Base-by-base conservation (phyloP, 306 rosid genomes). In the Lithocarpus polystachyus region DNA sequence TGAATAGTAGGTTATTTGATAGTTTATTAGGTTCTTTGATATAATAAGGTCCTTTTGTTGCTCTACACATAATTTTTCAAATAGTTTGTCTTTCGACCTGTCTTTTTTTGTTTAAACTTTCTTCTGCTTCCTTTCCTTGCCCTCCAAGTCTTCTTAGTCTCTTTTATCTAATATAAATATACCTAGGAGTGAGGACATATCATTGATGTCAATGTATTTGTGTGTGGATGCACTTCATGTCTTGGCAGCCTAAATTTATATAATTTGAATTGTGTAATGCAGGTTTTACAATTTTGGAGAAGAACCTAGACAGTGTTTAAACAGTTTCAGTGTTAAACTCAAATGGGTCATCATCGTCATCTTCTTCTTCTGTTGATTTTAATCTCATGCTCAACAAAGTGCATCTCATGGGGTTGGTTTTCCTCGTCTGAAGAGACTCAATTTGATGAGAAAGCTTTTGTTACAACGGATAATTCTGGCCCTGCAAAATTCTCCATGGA, bases 331-430 rank as follows among this genome's bases (percentile, higher is more conserved):
- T 59, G 70, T 52, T 26, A 72, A 68, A 14, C 56, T 82, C 54
- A 77, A 17, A 92, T 92, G 94, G 84, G 67, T 28, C 18, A 33
- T 35, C 60, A 57, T 55, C 57, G 3, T 45, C 75, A 0, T 33
- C 59, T 40, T 35, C 55, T 82, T 37, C 45, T 37, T 37, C 0
- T 37, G 71, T 53, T 88, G 15, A 19, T 87, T 56, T 22, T 90
- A 24, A 22, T 80, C 12, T 84, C 73, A 18, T 61, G 74, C 40
- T 68, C 59, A 1, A 75, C 68, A 6, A 80, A 57, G 57, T 80
- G 87, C 35, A 85, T 87, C n/a, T 86, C 97, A 22, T 90, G 94
- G 94, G 78, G 87, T 45, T 92, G 94, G 94, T 90, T 83, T 68
- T 83, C 89, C 55, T 86, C 89, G 52, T 86, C 89, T 0, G 59